These are phyloP conservation scores for Phytophthora crassamura DNA, from an alignment of 352 stramenopile species.

Conservation along the genomic window DNA sequence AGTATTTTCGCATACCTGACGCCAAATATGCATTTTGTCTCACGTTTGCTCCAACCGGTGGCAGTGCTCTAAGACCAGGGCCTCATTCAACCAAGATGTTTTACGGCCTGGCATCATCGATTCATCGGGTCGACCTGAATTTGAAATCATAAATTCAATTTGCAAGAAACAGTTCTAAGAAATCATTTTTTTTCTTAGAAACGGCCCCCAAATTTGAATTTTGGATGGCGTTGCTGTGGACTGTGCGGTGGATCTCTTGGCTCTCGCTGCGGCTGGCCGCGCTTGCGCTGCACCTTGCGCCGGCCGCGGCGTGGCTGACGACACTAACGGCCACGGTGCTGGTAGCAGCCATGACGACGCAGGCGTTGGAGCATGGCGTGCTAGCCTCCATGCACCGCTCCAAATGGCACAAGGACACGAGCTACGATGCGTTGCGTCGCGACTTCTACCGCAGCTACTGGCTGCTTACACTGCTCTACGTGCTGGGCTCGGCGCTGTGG, in stretches of 20 bases:
- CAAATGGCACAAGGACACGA: conserved; percentile 50
- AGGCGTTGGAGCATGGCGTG: conserved; percentile 72
- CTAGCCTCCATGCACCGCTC: conserved; percentile 58
- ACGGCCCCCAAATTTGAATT: conserved; percentile 7
- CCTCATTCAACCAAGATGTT: too few species aligned
- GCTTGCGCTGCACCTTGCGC: conserved; percentile 32
- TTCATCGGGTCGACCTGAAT: too few species aligned
- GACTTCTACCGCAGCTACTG: conserved; percentile 78
- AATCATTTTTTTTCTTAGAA: too few species aligned
- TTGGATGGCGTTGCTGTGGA: conserved; percentile 31
- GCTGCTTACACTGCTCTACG: conserved; percentile 51
- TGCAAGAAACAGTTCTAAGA: too few species aligned
- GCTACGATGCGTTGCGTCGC: conserved; percentile 41
- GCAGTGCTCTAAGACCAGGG: too few species aligned
- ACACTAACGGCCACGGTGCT: conserved; percentile 41
- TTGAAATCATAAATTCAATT: too few species aligned
- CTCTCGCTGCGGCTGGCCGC: conserved; percentile 15
- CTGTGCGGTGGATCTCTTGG: conserved; percentile 16
- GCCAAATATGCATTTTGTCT: too few species aligned
- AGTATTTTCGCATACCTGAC: too few species aligned
- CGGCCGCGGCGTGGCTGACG: conserved; percentile 21
- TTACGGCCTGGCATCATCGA: too few species aligned
- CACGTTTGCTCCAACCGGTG: too few species aligned
- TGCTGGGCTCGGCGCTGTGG: conserved; percentile 53
- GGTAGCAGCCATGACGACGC: conserved; percentile 62